Base-by-base conservation (phyloP, 768 basidiomycete genomes). In the Collybia mongolica region DNA sequence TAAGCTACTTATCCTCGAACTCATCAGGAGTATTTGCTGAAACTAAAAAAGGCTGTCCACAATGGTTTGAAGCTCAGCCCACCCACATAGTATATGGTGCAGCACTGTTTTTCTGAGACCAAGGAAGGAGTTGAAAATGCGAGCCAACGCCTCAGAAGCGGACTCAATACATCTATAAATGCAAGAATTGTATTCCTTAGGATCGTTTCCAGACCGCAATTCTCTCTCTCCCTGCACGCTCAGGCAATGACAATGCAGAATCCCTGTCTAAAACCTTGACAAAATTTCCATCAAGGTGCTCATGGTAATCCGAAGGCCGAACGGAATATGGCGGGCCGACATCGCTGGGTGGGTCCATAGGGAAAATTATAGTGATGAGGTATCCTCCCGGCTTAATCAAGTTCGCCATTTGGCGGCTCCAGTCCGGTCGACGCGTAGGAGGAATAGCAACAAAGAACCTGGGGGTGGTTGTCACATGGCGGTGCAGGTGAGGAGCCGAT, bases 1-100 rank as follows among this genome's bases (percentile, higher is more conserved):
- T 7, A 26, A 26, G 24, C 24, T 26, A 4, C 24, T 26, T 26
- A 26, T 26, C 24, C 24, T 26, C 7, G 24, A 26, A 4, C 24
- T 26, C 24, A 26, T 26, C 24, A 7, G 7, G 24, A 26, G 24
- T 26, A 26, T 26, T 7, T 39, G 64, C 74, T 0, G 57, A 71
- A 15, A 88, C 83, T 18, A 69, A 64, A 26, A 57, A 59, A 17
- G 87, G 86, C 72, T 91, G 17, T 86, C 90, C 50, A 82, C 85
- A 8, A 91, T 92, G 86, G 78, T 93, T 5, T 93, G 90, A 90
- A 88, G 85, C 60, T 88, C 86, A 6, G 90, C 90, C 2, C 86
- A 90, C 58, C 86, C 88, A 2, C 82, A 83, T 44, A 88, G 79
- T 60, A 83, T 56, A 91, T 92, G 90, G 84, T 87, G 0, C 62